Evolutionary conservation across 176 grass and related monocot genomes (phyloP), one percentile per base, ranked within the genome.

Genomic region (Sorghum bicolor): DNA sequence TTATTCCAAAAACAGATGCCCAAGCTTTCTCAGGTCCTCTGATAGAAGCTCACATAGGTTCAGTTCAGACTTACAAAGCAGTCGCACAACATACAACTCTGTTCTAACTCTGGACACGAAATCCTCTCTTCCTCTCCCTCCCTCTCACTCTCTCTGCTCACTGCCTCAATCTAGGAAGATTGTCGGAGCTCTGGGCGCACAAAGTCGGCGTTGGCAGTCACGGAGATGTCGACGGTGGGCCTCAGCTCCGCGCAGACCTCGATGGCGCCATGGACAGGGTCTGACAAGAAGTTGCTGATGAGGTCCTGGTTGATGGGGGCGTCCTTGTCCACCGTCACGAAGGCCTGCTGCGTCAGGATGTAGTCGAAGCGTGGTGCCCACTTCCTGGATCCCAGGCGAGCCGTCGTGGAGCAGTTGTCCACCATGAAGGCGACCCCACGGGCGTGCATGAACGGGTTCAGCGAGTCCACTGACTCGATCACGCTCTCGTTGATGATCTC

Each of bases 381-480:
- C 80, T 97, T 97, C 65, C 92, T 89, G 0, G 94, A 94, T 76
- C 92, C 90, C 69, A 97, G 33, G 20, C 92, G 94, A 11, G 94
- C 94, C 11, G 92, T 97, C 0, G 92, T 97, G 6, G 92, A 97
- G 77, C 88, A 97, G 82, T 97, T 97, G 55, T 97, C 92, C 9
- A 97, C 95, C 95, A 97, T 97, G 85, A 97, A 97, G 34, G 95
- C 94, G 34, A 97, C 95, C 0, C 96, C 96, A 2, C 93, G 88
- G 53, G 96, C 96, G 8, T 98, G 96, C 96, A 98, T 98, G 74
- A 95, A 98, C 2, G 96, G 96, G 65, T 98, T 98, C 6, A 97
- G 50, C 17, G 92, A 97, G 80, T 97, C 92, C 3, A 97, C 92
- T 0, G 92, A 94, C 79, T 95, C 96, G 0, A 98, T 98, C 52